A percentile compares a stretch with the other conserved stretches of the same genome.
These are phyloP conservation scores for Achaetomium macrosporum DNA, from an alignment of 2,329 filamentous ascomycete genomes.

Conservation along the genomic window DNA sequence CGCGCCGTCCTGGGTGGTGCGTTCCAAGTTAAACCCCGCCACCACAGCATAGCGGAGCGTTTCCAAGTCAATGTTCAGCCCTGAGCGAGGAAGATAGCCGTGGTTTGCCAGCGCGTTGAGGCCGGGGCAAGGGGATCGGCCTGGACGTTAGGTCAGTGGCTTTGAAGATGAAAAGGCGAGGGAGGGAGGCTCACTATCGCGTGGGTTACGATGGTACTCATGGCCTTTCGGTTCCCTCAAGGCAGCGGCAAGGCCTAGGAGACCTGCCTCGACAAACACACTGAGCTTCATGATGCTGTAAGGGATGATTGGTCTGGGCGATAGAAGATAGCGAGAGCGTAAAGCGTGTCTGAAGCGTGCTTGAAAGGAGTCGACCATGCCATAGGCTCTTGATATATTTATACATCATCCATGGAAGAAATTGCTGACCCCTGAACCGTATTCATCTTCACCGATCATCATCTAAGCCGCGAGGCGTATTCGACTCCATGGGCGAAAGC, in stretches of 20 bases:
- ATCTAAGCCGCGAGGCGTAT: too few species aligned
- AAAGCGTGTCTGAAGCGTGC: background rate
- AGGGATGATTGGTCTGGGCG: background rate
- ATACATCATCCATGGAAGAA: background rate
- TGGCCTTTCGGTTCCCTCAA: constrained; percentile 11
- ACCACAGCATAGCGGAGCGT: constrained; percentile 14
- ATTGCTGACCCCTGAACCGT: background rate
- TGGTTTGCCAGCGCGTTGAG: constrained; percentile 28
- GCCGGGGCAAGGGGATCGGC: constrained; percentile 22
- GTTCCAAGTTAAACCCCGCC: constrained; percentile 18
- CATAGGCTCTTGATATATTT: background rate
- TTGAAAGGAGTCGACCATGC: too few species aligned
- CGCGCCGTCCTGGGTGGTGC: constrained; percentile 20
- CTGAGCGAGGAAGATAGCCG: constrained; percentile 25
- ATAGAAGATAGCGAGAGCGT: background rate
- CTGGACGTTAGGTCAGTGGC: constrained; percentile 2
- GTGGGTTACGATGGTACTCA: constrained; percentile 3
- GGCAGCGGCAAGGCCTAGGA: constrained; percentile 5
- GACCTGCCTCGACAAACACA: background rate
- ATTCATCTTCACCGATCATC: too few species aligned
- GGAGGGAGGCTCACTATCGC: constrained; percentile 1
- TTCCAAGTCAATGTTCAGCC: constrained; percentile 19
- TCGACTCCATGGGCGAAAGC: too few species aligned
- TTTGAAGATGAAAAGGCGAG: background rate
- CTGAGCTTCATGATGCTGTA: constrained; percentile 9